Conservation (phyloP, 305 asterid species). For the Fraxinus albicans region DNA sequence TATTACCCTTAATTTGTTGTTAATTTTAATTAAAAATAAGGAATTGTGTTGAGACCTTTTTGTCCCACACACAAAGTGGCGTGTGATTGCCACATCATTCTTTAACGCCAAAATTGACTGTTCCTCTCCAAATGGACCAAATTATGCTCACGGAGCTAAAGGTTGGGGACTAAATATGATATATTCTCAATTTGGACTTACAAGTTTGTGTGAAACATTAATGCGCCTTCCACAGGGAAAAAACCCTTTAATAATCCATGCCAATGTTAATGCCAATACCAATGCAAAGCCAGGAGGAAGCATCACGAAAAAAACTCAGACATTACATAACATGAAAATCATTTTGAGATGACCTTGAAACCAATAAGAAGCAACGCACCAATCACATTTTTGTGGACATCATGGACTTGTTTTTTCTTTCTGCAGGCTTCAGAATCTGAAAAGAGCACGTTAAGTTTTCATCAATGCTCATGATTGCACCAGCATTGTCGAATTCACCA, state of each 20-base stretch:
- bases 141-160: background rate
- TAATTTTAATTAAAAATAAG: background rate
- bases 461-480: conserved; percentile 58
- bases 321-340: background rate
- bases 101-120: background rate
- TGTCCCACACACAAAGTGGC: background rate
- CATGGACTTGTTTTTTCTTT: conserved; percentile 56
- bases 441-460: conserved; percentile 52
- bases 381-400: conserved; percentile 59
- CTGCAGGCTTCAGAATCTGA: conserved; percentile 58
- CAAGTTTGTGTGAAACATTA: background rate
- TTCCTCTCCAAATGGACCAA: background rate
- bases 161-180: background rate
- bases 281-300: background rate
- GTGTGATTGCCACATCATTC: background rate
- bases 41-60: background rate
- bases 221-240: background rate
- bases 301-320: background rate
- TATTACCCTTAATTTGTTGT: background rate
- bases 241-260: background rate
- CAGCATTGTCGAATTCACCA: conserved; percentile 59
- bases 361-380: conserved; percentile 27
- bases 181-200: background rate
- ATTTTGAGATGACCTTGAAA: conserved; percentile 33
- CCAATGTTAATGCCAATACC: conserved; percentile 1